Percentiles rank a stretch among this genome's conserved stretches.
Conservation (phyloP, 208 protist genomes). For the Strigomonas culicis region DNA sequence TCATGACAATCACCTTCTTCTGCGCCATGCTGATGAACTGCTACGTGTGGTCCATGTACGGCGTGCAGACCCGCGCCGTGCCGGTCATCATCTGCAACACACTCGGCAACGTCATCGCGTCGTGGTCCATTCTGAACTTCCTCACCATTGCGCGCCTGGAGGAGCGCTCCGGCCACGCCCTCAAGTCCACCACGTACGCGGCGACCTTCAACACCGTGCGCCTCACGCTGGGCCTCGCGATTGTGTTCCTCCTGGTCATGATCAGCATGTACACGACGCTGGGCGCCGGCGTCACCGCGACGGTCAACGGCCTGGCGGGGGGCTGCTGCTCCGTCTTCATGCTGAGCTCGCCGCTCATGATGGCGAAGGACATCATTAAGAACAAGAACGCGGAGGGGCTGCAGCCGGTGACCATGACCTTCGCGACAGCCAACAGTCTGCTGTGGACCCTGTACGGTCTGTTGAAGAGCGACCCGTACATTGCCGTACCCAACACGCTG, state of each 20-base stretch:
- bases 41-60: conserved; percentile 61
- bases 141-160: conserved; percentile 41
- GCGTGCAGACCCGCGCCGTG: conserved; percentile 21
- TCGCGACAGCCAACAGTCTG: conserved; percentile 46
- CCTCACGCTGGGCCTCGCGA: conserved; percentile 14
- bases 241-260: conserved; percentile 28
- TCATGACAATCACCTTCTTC: conserved; percentile 63
- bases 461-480: conserved; percentile 35
- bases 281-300: conserved; percentile 11
- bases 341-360: conserved; percentile 58
- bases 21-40: conserved; percentile 64
- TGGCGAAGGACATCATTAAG: conserved; percentile 51
- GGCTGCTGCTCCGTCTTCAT: conserved; percentile 54
- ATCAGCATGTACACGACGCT: conserved; percentile 27
- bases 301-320: conserved; percentile 44
- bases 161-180: conserved; percentile 33
- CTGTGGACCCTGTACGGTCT: conserved; percentile 62
- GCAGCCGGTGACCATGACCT: conserved; percentile 39
- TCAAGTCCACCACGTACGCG: conserved; percentile 39
- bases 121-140: conserved; percentile 57
- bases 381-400: conserved; percentile 55
- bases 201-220: conserved; percentile 15
- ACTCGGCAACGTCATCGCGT: conserved; percentile 37
- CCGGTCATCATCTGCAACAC: conserved; percentile 53
- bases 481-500: conserved; percentile 44